Evolutionary conservation across 768 basidiomycete genomes (phyloP), one percentile per base, ranked within the genome.

Genomic region (Suillus tomentosus): DNA sequence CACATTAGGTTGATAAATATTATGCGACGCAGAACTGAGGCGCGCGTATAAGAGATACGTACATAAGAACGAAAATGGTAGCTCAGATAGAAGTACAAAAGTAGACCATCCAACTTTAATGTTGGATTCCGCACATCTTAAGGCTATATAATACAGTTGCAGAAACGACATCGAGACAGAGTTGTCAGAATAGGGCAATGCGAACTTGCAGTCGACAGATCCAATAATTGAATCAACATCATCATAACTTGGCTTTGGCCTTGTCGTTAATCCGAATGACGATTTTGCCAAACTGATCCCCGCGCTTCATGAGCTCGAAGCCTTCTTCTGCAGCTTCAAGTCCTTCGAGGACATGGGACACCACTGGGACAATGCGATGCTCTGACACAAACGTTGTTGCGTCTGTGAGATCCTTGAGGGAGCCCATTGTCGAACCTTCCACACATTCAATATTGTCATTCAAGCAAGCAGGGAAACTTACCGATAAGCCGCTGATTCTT

Each of bases 201-300:
- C 31, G 17, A 10, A 10, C 31, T 11, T 53, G 51, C 10, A 11
- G n/a, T 37, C 6, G 54, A 37, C 3, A 34, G 17, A 54, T 36
- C 34, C 13, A 11, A n/a, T n/a, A n/a, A 54, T 36, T 19, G 6
- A 11, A 14, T 36, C 13, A 55, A 37, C 13, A 34, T 34, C 14
- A 22, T 56, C 36, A 56, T 22, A 56, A 15, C 36, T 56, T 56
- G n/a, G 55, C 22, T 37, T 70, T 66, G 67, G 48, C 59, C 34
- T 57, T 66, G 53, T 62, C 68, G 15, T 69, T 70, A 57, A 91
- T 71, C 65, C 77, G 82, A 61, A 90, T 75, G 42, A 92, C 86
- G 36, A 94, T 84, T 75, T 94, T 94, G 17, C 93, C 92, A 71
- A 93, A 92, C 68, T 91, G 90, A 15, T 82, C 80, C 17, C 88